Evolutionary conservation across 495 filamentous ascomycete species (phyloP).

Genomic region (Penicillium bialowiezense): DNA sequence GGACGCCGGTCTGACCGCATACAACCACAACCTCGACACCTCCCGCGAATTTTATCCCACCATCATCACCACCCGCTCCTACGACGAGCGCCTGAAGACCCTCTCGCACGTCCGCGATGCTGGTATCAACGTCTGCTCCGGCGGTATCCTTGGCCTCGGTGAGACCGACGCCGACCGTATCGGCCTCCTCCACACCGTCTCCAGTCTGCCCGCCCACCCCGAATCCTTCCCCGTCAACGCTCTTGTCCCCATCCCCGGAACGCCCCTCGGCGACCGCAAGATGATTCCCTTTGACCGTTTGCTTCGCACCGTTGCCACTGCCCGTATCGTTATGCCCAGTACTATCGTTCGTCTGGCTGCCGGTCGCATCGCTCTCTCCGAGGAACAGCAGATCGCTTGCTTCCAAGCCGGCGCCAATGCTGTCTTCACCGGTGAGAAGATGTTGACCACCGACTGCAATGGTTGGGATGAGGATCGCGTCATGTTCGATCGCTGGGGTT

Average conservation of each 20-base stretch:
- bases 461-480: constrained; percentile 81
- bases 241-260: constrained; percentile 81
- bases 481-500: constrained; percentile 77
- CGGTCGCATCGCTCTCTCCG: constrained; percentile 69
- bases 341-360: constrained; percentile 83
- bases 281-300: constrained; percentile 68
- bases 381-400: constrained; percentile 80
- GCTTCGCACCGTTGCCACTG: constrained; percentile 75
- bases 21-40: constrained; percentile 89
- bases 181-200: constrained; percentile 73
- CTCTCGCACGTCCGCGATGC: constrained; percentile 73
- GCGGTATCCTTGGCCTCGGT: constrained; percentile 77
- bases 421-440: constrained; percentile 88
- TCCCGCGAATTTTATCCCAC: constrained; percentile 79
- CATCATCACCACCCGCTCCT: constrained; percentile 76
- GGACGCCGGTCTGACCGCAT: constrained; percentile 79
- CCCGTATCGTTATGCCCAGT: constrained; percentile 70
- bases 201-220: constrained; percentile 71
- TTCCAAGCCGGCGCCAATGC: constrained; percentile 87
- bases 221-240: constrained; percentile 86
- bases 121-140: constrained; percentile 81
- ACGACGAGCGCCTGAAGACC: constrained; percentile 77
- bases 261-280: constrained; percentile 68
- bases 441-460: constrained; percentile 84
- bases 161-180: constrained; percentile 73